Base-by-base conservation (phyloP, 345 rosid genomes). In the Sisymbrium irio region DNA sequence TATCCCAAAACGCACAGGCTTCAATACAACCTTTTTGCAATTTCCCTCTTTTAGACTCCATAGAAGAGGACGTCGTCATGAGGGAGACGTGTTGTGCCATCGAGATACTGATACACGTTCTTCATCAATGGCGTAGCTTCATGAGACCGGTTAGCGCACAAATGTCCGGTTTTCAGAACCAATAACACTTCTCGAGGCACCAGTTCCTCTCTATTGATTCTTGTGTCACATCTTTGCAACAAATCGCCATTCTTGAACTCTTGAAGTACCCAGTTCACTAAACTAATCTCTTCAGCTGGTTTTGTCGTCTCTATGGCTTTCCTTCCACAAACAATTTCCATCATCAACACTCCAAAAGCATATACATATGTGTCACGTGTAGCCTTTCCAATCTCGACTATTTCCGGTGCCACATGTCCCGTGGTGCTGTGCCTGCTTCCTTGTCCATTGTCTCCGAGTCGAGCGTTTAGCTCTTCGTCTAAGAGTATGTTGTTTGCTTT, bases 371-470 rank as follows among this genome's bases (percentile, higher is more conserved):
- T 66, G 40, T 70, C 61, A 3, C 78, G 63, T 5, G 81, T 78
- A 2, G 12, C 60, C 4, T 75, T 77, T 12, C 81, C 88, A 1
- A 78, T 78, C 13, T 68, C 72, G 0, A 75, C 37, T 9, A 77
- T 76, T 65, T 87, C 91, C 0, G 87, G 87, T 0, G 88, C 87
- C 7, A 84, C 54, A 14, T 86, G 74, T 9, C 87, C 91, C 1
- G 81, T 12, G 0, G 77, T 72, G 27, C 73, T 84, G 7, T 63
- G 35, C 0, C 78, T 80, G 7, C 76, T 83, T 55, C 77, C 81
- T 15, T 80, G 84, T 49, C 91, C 88, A 11, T 62, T 85, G 33
- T 87, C 88, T 45, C 85, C 87, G 5, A 87, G 72, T 12, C 83
- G 58, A 25, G 81, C 69, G 64, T 80, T 78, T 15, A 84, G 71